These are phyloP conservation scores for Starmerella apis DNA, from an alignment of 805 yeast species.

Conservation along the genomic window DNA sequence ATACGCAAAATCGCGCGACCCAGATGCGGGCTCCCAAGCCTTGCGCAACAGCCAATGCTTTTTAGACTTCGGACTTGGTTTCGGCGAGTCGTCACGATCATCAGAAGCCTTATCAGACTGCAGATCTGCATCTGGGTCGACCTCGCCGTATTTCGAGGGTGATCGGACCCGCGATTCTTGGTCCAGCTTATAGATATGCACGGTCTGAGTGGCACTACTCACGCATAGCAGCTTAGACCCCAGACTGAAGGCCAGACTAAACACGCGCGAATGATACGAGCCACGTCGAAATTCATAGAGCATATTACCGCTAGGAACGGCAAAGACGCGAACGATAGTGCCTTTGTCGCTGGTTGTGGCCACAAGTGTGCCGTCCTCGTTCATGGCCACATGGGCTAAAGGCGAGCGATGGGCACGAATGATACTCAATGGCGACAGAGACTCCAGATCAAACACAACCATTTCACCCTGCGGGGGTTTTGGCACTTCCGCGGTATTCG, in stretches of 20 bases:
- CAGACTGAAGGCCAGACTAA: conserved; percentile 62
- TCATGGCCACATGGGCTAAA: conserved; percentile 55
- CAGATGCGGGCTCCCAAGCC: conserved; percentile 8
- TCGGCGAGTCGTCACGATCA: neutral
- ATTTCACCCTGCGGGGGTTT: conserved; percentile 47
- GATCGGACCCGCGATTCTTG: conserved; percentile 2
- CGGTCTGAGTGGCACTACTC: conserved; percentile 80
- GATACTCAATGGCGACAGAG: conserved; percentile 65
- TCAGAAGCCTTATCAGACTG: neutral
- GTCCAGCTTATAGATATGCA: conserved; percentile 56
- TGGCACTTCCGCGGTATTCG: conserved; percentile 17
- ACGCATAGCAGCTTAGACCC: conserved; percentile 68
- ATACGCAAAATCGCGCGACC: conserved; percentile 83
- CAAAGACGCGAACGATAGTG: conserved; percentile 74
- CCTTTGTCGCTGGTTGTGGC: conserved; percentile 90
- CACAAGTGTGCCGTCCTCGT: conserved; percentile 63
- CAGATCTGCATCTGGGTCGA: neutral
- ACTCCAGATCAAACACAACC: conserved; percentile 64
- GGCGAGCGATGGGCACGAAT: conserved; percentile 80
- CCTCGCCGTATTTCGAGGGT: conserved; percentile 3
- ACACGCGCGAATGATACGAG: conserved; percentile 70
- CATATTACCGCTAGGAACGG: conserved; percentile 45
- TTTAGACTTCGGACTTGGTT: conserved; percentile 3
- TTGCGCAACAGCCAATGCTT: conserved; percentile 15
- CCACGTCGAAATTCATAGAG: conserved; percentile 74